Evolutionary conservation across 2,329 filamentous ascomycete species (phyloP), one percentile per base, ranked within the genome.

Genomic region (Fusarium domesticum): DNA sequence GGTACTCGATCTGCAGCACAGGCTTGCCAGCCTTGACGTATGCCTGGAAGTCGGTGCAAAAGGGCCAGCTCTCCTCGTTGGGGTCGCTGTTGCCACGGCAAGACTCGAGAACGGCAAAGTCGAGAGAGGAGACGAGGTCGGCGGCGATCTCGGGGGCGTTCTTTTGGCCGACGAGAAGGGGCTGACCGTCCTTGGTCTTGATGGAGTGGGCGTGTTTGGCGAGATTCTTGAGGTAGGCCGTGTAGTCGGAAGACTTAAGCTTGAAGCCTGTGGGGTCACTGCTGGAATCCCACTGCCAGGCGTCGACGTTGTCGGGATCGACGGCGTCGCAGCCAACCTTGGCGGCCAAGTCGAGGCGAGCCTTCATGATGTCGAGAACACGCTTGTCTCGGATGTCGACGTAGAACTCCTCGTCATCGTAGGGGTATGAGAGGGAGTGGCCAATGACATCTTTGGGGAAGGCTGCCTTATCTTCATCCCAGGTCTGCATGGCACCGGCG

Each of bases 41-140:
- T 7, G 32, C 45, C 49, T 60, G 58, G 45, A 66, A 66, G 35
- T 60, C 54, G 34, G 48, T 46, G 48, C 63, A 66, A 33, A 64
- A 64, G 15, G 56, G 50, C 35, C 48, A 47, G 35, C 28, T 54
- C 36, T 50, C 43, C 35, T 50, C 52, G 8, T 34, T 28, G 23
- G 43, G 42, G 20, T 55, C 43, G 33, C 48, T 54, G 37, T 51
- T 58, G 31, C 61, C 57, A 20, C 60, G 50, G 45, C 60, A 72
- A 54, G 68, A 55, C 49, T 71, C 51, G 54, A 71, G 51, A 47
- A 70, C 53, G 20, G 63, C 63, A 45, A 66, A 66, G 47, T 66
- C 64, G 16, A 64, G 55, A n/a, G 43, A 39, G 18, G 45, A 48
- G 18, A 56, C 51, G 4, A 66, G 56, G 18, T 52, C 39, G 2